phyloP scores from a whole-genome alignment of 108 stramenopile genomes.

The Seminavis robusta region DNA sequence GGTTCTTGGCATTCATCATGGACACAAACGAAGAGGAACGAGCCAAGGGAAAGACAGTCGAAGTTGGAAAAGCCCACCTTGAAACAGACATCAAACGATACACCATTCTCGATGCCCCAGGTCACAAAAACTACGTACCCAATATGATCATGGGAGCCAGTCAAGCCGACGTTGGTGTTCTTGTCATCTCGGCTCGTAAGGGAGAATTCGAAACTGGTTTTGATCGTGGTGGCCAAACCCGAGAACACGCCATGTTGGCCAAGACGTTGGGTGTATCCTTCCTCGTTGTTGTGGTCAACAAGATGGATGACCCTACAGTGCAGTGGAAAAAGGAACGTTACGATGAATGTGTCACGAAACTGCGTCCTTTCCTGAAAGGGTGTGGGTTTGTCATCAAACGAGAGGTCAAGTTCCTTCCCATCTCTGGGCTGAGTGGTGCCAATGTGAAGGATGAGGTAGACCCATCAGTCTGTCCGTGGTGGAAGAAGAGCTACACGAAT shows the following conservation, averaged over 20 bases:
- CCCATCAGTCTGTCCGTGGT: slow-evolving; percentile 87
- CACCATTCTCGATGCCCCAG: slow-evolving; percentile 99
- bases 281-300: slow-evolving; percentile 98
- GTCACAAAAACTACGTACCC: slow-evolving; percentile 99
- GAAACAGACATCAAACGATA: slow-evolving; percentile 92
- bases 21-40: slow-evolving; percentile 99
- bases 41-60: slow-evolving; percentile 99
- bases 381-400: slow-evolving; percentile 96
- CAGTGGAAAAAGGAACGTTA: slow-evolving; percentile 91
- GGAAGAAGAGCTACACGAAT: slow-evolving; percentile 66
- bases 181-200: slow-evolving; percentile 98
- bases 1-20: slow-evolving; percentile 99
- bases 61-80: slow-evolving; percentile 97
- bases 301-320: slow-evolving; percentile 99
- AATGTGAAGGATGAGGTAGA: slow-evolving; percentile 96
- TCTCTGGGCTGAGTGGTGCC: slow-evolving; percentile 93
- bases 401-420: slow-evolving; percentile 98
- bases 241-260: slow-evolving; percentile 99
- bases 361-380: slow-evolving; percentile 94
- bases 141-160: slow-evolving; percentile 99
- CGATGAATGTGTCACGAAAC: slow-evolving; percentile 94
- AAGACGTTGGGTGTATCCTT: slow-evolving; percentile 97
- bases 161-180: slow-evolving; percentile 97
- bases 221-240: slow-evolving; percentile 97
- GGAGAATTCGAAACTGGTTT: slow-evolving; percentile 99